Evolutionary conservation across 169 alveolate species (phyloP).

Genomic region (Plasmodium blacklocki): DNA sequence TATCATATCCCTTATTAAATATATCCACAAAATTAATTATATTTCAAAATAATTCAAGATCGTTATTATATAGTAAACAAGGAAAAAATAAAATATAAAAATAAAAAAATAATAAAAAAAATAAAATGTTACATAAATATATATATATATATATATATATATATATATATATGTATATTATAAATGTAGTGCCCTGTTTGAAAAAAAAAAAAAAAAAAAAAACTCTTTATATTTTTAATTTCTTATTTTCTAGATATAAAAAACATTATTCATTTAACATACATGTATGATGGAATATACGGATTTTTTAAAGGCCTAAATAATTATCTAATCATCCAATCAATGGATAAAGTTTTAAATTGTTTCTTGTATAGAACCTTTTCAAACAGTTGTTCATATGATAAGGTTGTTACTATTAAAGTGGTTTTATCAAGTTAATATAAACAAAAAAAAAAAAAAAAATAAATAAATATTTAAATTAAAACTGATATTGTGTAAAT

Average conservation of each 20-base stretch:
- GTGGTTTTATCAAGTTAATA: slow-evolving; percentile 63
- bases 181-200: neutral
- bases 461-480: neutral
- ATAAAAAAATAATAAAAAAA: neutral
- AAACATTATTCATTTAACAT: slow-evolving; percentile 40
- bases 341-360: slow-evolving; percentile 52
- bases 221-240: neutral
- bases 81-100: neutral
- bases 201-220: no score
- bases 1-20: slow-evolving; percentile 61
- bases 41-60: slow-evolving; percentile 47
- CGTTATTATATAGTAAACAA: slow-evolving; percentile 30
- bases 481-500: neutral
- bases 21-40: slow-evolving; percentile 64
- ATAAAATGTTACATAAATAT: neutral
- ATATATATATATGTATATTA: neutral
- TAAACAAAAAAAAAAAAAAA: neutral
- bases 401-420: slow-evolving; percentile 67
- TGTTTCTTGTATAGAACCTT: slow-evolving; percentile 42
- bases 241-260: slow-evolving; percentile 26
- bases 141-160: neutral
- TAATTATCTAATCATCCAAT: slow-evolving; percentile 35
- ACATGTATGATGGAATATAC: slow-evolving; percentile 56
- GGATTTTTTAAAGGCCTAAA: slow-evolving; percentile 62
- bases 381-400: slow-evolving; percentile 60